Base-by-base conservation (phyloP, 2,329 filamentous ascomycete genomes). In the Exophiala phaeomuriformis region DNA sequence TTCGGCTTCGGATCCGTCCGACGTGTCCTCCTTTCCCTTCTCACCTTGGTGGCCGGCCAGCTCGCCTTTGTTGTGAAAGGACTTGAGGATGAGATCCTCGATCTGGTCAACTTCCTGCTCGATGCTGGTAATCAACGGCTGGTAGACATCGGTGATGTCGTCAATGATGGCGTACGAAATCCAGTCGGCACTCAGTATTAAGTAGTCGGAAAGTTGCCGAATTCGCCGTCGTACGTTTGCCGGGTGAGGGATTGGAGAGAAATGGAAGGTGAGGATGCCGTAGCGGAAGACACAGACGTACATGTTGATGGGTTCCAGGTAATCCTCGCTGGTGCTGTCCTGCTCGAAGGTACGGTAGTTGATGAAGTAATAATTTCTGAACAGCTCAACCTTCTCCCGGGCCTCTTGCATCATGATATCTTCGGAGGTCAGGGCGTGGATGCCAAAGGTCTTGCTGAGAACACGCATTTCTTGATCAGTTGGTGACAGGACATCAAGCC, bases 341-440 rank as follows among this genome's bases (percentile, higher is more conserved):
- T 97, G 93, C 67, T 98, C 93, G 66, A 98, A 98, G 0, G 90
- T 94, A 10, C 93, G 86, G 69, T 98, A 98, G 69, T 95, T 97
- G 72, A 98, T 88, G 65, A 98, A 96, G 70, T 98, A 98, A 73
- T 98, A 98, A 68, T 95, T 87, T 33, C 88, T 85, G 76, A 98
- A 98, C 1, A 98, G 78, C 69, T 98, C 93, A 0, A 98, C 93
- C 72, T 98, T 98, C 67, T 98, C 93, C 27, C 93, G 90, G 39
- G 90, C 88, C 73, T 98, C 93, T 68, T 97, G 89, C 75, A 96
- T 85, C 79, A 97, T 85, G 64, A 98, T 96, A 67, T 98, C 93
- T 69, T 98, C 93, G 1, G 89, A 85, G 0, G 93, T 98, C 54
- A 98, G 74, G 0, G 93, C 90, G 71, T 98, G 93, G 56, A 98